phyloP scores from a whole-genome alignment of 2,329 filamentous ascomycete species.

The Cordyceps militaris region DNA sequence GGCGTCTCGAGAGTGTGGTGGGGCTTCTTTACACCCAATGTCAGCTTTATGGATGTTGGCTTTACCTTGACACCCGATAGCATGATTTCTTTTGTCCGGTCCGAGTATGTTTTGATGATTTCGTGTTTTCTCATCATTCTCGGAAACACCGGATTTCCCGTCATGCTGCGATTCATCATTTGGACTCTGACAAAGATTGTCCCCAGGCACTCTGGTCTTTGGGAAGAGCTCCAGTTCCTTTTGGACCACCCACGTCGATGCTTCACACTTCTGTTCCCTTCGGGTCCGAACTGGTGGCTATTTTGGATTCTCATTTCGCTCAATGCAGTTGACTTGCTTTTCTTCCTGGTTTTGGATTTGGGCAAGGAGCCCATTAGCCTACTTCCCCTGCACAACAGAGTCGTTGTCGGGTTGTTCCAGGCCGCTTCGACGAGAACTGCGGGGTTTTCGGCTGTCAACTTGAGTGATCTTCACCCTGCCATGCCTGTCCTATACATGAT shows the following conservation, averaged over 20 bases:
- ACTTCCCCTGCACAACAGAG: constrained; percentile 64
- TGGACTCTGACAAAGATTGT: constrained; percentile 68
- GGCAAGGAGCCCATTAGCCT: constrained; percentile 61
- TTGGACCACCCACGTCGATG: constrained; percentile 92
- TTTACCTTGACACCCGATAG: constrained; percentile 89
- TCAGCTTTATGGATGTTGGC: constrained; percentile 91
- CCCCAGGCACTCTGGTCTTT: constrained; percentile 60
- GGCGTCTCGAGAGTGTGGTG: constrained; percentile 74
- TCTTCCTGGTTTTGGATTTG: constrained; percentile 89
- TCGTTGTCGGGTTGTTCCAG: constrained; percentile 85
- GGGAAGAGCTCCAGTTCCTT: constrained; percentile 85
- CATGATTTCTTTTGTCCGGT: constrained; percentile 80
- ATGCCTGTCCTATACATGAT: constrained; percentile 92
- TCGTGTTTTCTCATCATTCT: constrained; percentile 85
- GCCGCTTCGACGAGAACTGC: constrained; percentile 85
- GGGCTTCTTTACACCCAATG: constrained; percentile 82
- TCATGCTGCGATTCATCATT: constrained; percentile 89
- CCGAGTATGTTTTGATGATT: constrained; percentile 67
- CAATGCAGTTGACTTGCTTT: constrained; percentile 78
- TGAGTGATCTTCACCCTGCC: constrained; percentile 74
- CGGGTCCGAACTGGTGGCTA: constrained; percentile 89
- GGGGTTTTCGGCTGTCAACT: constrained; percentile 75
- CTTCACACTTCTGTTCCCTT: constrained; percentile 90
- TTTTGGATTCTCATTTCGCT: constrained; percentile 77
- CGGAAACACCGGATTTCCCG: constrained; percentile 91